Percentiles rank a stretch among this genome's conserved stretches.
phyloP scores from a whole-genome alignment of 768 basidiomycete species.

The Termitomyces sp. region DNA sequence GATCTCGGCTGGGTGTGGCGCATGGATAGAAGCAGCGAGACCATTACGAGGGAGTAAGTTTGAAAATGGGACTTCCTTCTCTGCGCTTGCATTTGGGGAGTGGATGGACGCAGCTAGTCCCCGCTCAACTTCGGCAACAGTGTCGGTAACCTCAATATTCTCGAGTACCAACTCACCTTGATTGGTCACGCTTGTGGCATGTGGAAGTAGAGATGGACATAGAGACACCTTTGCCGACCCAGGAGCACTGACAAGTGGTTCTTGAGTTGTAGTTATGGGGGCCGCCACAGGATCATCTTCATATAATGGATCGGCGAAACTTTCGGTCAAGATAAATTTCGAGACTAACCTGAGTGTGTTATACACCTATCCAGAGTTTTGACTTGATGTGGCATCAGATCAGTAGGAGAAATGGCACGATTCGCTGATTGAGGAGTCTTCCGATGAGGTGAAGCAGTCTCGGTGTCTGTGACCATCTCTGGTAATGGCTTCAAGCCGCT shows the following conservation, averaged over 20 bases:
- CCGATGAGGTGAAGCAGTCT: conserved; percentile 11
- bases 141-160: background rate
- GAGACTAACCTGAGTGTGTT: conserved; percentile 1
- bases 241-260: conserved; percentile 9
- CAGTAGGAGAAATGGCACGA: background rate
- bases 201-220: conserved; percentile 15
- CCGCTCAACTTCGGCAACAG: conserved; percentile 10
- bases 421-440: background rate
- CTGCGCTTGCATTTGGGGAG: conserved; percentile 8
- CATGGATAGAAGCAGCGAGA: conserved; percentile 52
- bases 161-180: background rate
- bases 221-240: conserved; percentile 8
- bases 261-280: conserved; percentile 9
- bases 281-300: conserved; percentile 1
- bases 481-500: conserved; percentile 59
- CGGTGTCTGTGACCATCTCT: conserved; percentile 27
- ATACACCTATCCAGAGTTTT: background rate
- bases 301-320: conserved; percentile 3
- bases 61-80: conserved; percentile 6
- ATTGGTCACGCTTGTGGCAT: conserved; percentile 4
- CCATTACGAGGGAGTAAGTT: conserved; percentile 20
- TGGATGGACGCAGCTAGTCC: conserved; percentile 17
- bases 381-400: background rate
- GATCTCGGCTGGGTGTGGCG: conserved; percentile 28
- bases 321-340: background rate